Conservation (phyloP, 2,329 filamentous ascomycete species). For the Sodiomyces alkalinus region DNA sequence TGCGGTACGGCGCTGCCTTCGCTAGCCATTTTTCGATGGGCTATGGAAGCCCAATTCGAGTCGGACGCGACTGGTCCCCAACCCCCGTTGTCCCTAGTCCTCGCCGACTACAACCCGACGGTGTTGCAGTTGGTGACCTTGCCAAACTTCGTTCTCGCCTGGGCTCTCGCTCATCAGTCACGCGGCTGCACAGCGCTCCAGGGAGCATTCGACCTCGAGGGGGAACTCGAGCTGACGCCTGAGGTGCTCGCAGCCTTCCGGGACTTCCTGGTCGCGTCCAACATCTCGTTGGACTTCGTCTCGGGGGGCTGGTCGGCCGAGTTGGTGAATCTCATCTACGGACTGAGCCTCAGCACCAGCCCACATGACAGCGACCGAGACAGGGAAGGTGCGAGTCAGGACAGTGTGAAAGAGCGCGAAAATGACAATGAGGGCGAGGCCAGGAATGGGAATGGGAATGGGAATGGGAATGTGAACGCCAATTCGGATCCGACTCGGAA, state of each 20-base stretch:
- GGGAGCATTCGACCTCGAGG: slow-evolving; percentile 32
- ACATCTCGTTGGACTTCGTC: slow-evolving; percentile 48
- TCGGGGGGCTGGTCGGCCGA: slow-evolving; percentile 60
- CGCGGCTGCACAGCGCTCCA: slow-evolving; percentile 21
- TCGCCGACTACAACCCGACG: slow-evolving; percentile 68
- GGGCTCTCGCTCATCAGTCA: slow-evolving; percentile 39
- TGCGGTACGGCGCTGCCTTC: slow-evolving; percentile 66
- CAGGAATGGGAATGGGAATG: no score
- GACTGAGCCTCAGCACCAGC: slow-evolving; percentile 4
- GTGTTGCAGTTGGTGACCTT: slow-evolving; percentile 67
- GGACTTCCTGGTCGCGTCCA: slow-evolving; percentile 28
- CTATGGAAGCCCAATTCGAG: slow-evolving; percentile 1
- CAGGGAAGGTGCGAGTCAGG: no score
- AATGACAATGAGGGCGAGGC: no score
- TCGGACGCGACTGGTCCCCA: slow-evolving; percentile 1
- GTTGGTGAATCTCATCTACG: slow-evolving; percentile 45
- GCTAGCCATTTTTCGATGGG: slow-evolving; percentile 42
- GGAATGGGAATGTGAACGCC: no score
- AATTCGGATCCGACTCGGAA: no score
- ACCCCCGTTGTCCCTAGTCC: slow-evolving; percentile 38
- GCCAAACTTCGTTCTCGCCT: slow-evolving; percentile 62
- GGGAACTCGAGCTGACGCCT: slow-evolving; percentile 49
- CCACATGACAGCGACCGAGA: no score
- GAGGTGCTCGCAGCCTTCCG: slow-evolving; percentile 44
- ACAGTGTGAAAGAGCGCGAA: no score